phyloP scores from a whole-genome alignment of 2,329 filamentous ascomycete genomes.

The Pseudogymnoascus sp. region DNA sequence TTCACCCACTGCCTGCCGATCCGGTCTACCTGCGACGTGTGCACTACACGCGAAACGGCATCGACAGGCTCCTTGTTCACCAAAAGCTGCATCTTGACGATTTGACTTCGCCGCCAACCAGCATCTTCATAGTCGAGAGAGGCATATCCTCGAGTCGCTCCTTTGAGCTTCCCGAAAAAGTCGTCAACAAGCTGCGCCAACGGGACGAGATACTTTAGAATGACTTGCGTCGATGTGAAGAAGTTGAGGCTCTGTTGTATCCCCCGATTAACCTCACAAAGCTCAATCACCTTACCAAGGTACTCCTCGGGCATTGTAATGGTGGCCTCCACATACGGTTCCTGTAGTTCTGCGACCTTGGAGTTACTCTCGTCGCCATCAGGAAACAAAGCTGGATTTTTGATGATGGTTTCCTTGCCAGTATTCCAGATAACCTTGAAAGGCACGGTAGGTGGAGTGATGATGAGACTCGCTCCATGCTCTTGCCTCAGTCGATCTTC shows the following conservation, averaged over 20 bases:
- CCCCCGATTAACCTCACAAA: constrained; percentile 85
- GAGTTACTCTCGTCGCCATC: constrained; percentile 50
- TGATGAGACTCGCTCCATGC: constrained; percentile 90
- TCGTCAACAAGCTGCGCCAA: constrained; percentile 89
- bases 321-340: constrained; percentile 73
- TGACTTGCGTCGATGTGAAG: constrained; percentile 87
- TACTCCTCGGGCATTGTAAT: constrained; percentile 92
- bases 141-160: constrained; percentile 88
- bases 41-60: constrained; percentile 85
- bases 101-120: constrained; percentile 70
- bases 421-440: constrained; percentile 76
- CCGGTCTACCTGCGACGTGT: constrained; percentile 71
- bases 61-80: constrained; percentile 93
- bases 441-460: constrained; percentile 91
- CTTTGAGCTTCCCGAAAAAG: constrained; percentile 94
- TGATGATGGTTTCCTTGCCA: constrained; percentile 70
- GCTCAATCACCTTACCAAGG: constrained; percentile 85
- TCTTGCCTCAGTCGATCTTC: constrained; percentile 92
- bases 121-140: constrained; percentile 96
- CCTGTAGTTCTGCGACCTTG: constrained; percentile 54
- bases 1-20: constrained; percentile 82
- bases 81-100: constrained; percentile 84
- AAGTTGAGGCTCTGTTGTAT: constrained; percentile 83
- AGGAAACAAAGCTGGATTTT: constrained; percentile 84
- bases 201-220: constrained; percentile 85